Evolutionary conservation across 1,139 yeast species (phyloP).

Genomic region (Saccharomycopsis crataegensis): DNA sequence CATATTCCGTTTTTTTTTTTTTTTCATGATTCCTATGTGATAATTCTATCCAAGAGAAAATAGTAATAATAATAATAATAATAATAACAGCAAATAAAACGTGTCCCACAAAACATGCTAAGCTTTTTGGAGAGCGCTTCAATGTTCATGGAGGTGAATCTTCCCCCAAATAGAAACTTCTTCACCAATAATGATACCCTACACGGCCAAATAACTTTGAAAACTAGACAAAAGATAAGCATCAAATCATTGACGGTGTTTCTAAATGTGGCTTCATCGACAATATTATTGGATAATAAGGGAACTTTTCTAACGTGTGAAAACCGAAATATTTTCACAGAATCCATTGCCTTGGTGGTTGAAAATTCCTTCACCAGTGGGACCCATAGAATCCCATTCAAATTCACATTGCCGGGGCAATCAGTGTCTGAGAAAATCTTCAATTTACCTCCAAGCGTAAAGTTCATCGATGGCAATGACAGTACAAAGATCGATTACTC

Average conservation of each 20-base stretch:
- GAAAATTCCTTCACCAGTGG: conserved; percentile 4
- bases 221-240: conserved; percentile 6
- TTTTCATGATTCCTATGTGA: no score
- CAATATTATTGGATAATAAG: conserved; percentile 11
- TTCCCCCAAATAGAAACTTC: background rate
- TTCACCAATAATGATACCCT: conserved; percentile 11
- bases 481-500: conserved; percentile 16
- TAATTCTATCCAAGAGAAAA: no score
- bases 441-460: conserved; percentile 14
- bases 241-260: conserved; percentile 2
- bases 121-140: conserved; percentile 9
- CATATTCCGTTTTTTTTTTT: no score
- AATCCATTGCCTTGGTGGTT: conserved; percentile 1
- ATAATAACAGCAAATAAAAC: background rate
- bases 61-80: background rate
- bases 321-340: conserved; percentile 8
- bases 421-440: background rate
- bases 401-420: conserved; percentile 11
- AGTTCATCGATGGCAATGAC: conserved; percentile 1
- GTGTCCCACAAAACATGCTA: conserved; percentile 6
- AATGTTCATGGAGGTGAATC: background rate
- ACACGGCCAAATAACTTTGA: conserved; percentile 6
- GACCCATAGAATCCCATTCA: conserved; percentile 4
- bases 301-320: conserved; percentile 16
- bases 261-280: conserved; percentile 8